phyloP scores from a whole-genome alignment of 208 protist species.

The Leptomonas seymouri region DNA sequence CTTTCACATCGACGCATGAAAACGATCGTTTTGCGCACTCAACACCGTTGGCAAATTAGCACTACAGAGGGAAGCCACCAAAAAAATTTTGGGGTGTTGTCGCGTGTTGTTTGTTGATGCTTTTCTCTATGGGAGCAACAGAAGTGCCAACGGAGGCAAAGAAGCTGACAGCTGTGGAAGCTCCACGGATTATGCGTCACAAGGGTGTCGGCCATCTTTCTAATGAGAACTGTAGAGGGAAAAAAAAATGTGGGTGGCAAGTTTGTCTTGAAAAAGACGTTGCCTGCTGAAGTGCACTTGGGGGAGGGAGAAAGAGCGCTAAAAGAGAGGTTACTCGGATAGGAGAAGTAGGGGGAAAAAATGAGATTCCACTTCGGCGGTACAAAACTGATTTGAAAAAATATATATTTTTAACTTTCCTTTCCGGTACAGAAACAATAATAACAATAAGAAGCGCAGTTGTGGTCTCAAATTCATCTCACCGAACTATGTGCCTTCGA shows the following conservation, averaged over 20 bases:
- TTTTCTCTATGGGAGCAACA: neutral
- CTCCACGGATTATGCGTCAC: slow-evolving; percentile 18
- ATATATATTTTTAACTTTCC: too few species aligned
- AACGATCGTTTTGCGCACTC: too few species aligned
- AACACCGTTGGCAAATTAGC: too few species aligned
- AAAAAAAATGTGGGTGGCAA: neutral
- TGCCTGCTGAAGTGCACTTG: neutral
- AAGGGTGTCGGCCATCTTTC: neutral
- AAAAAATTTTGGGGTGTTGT: neutral
- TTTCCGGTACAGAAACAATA: too few species aligned
- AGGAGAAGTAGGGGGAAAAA: too few species aligned
- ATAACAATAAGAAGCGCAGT: too few species aligned
- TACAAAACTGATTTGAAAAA: too few species aligned
- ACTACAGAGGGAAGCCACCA: neutral
- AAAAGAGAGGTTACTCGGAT: neutral
- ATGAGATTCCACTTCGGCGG: too few species aligned
- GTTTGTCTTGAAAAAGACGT: slow-evolving; percentile 22
- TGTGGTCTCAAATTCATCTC: too few species aligned
- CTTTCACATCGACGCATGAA: too few species aligned
- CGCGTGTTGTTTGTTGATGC: neutral
- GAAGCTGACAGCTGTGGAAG: slow-evolving; percentile 8
- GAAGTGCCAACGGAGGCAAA: neutral
- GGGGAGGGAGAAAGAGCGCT: too few species aligned
- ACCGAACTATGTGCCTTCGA: too few species aligned
- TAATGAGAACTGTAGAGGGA: slow-evolving; percentile 17